A percentile compares a stretch with the other conserved stretches of the same genome.
phyloP scores from a whole-genome alignment of 371 early-diverging fungal species.

The Mucor piriformis region DNA sequence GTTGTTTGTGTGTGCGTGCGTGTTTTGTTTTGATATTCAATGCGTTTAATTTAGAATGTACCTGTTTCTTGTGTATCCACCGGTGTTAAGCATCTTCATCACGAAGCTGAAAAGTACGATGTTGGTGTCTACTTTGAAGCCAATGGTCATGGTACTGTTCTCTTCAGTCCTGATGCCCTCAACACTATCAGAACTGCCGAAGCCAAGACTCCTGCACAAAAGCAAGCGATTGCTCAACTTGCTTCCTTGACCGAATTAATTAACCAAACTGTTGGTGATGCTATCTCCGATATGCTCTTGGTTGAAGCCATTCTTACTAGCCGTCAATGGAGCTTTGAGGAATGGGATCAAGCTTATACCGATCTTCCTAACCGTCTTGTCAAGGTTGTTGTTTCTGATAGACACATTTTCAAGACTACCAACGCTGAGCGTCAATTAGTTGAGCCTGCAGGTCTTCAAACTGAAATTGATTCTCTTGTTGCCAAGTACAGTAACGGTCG shows the following conservation, averaged over 20 bases:
- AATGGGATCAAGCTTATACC: conserved; percentile 94
- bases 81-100: conserved; percentile 99
- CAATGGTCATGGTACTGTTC: conserved; percentile 99
- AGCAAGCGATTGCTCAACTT: conserved; percentile 76
- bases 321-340: conserved; percentile 75
- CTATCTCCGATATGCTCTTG: conserved; percentile 95
- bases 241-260: conserved; percentile 87
- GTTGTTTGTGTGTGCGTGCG: background rate
- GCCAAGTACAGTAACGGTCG: conserved; percentile 84
- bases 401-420: conserved; percentile 89
- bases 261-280: conserved; percentile 99
- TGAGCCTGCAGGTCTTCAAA: conserved; percentile 90
- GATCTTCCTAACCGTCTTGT: conserved; percentile 93
- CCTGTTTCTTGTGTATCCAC: conserved; percentile 95
- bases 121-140: conserved; percentile 99
- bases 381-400: conserved; percentile 93
- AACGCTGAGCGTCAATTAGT: conserved; percentile 94
- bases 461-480: conserved; percentile 81
- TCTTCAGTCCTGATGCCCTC: conserved; percentile 87
- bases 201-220: conserved; percentile 78
- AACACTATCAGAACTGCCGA: conserved; percentile 72
- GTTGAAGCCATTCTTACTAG: conserved; percentile 92
- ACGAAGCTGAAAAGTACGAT: conserved; percentile 96
- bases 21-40: background rate
- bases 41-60: conserved; percentile 61